A percentile compares a stretch with the other conserved stretches of the same genome.
Conservation (phyloP, 176 grass and related monocot species). For the Melocanna baccifera region DNA sequence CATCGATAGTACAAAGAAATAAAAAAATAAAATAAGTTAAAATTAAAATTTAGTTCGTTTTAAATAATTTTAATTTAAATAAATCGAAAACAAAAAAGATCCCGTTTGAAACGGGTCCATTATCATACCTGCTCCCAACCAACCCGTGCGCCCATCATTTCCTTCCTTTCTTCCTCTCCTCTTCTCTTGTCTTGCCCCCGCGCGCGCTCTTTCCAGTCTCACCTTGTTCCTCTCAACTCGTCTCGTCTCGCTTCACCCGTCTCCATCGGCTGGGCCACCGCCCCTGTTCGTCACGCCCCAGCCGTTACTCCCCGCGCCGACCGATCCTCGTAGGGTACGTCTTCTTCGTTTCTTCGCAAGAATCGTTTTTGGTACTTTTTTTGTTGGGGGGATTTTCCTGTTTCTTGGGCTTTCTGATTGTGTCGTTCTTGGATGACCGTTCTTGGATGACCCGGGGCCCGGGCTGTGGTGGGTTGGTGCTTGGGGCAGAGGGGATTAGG, state of each 20-base stretch:
- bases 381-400: not conserved
- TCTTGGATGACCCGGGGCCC: not conserved
- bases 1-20: no score
- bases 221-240: not conserved
- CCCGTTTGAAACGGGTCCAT: no score
- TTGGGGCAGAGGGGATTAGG: not conserved
- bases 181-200: not conserved
- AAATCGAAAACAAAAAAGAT: no score
- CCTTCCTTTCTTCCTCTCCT: not conserved
- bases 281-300: not conserved
- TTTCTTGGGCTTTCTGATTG: constrained; percentile 3
- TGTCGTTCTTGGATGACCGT: no score
- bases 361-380: not conserved
- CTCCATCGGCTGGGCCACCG: not conserved
- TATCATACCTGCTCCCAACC: not conserved
- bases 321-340: constrained; percentile 35
- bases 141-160: constrained; percentile 13
- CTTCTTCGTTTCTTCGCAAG: not conserved
- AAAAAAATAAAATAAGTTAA: no score
- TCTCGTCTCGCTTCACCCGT: not conserved
- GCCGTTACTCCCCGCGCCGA: not conserved
- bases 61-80: no score
- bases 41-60: no score
- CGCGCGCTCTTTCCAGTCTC: not conserved
- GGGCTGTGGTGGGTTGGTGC: not conserved